Conservation (phyloP, 2,329 filamentous ascomycete species). For the Arthroderma uncinatum region DNA sequence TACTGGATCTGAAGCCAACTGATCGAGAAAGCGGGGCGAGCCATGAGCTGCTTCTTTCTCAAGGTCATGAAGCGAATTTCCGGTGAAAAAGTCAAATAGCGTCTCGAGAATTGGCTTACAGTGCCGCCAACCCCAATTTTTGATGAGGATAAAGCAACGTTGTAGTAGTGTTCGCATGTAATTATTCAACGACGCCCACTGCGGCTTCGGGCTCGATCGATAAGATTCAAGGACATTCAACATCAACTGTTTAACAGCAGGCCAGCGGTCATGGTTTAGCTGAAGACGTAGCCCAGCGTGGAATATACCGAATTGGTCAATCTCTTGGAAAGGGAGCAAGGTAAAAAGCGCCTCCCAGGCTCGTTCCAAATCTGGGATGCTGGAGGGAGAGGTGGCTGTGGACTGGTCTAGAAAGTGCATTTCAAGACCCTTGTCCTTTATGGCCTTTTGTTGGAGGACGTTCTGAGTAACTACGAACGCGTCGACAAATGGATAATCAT, state of each 20-base stretch:
- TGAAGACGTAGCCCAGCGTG: constrained; percentile 32
- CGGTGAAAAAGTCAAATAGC: constrained; percentile 51
- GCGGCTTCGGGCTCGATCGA: constrained; percentile 28
- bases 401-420: constrained; percentile 22
- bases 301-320: constrained; percentile 42
- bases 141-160: constrained; percentile 44
- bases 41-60: constrained; percentile 41
- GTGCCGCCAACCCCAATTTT: constrained; percentile 46
- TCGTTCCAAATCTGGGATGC: constrained; percentile 27
- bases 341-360: constrained; percentile 40
- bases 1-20: constrained; percentile 34
- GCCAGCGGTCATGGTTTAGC: constrained; percentile 41
- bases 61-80: constrained; percentile 42
- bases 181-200: constrained; percentile 41
- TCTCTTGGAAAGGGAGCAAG: constrained; percentile 43
- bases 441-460: constrained; percentile 20
- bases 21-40: constrained; percentile 45
- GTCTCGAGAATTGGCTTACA: constrained; percentile 44
- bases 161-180: constrained; percentile 44
- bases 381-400: constrained; percentile 13
- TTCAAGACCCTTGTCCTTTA: constrained; percentile 8
- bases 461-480: constrained; percentile 39
- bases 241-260: constrained; percentile 36
- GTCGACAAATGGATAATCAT: constrained; percentile 35
- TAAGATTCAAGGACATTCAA: constrained; percentile 40